Conservation (phyloP, 2,329 filamentous ascomycete species). For the Moelleriella libera region DNA sequence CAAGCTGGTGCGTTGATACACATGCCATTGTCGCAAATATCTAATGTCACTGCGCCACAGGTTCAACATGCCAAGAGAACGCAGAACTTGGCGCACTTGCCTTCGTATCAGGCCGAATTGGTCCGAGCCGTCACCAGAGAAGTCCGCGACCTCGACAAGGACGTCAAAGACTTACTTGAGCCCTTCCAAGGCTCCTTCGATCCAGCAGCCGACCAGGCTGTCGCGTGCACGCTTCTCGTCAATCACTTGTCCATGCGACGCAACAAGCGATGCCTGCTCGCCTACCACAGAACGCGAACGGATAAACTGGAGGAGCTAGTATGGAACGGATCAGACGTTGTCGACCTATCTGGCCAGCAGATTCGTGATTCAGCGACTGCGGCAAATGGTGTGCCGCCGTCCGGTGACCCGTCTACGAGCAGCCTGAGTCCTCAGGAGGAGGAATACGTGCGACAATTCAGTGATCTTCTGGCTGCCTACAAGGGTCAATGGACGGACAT, state of each 20-base stretch:
- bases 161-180: slow-evolving; percentile 64
- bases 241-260: slow-evolving; percentile 90
- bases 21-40: neutral
- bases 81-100: slow-evolving; percentile 71
- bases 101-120: slow-evolving; percentile 83
- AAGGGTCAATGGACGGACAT: slow-evolving; percentile 99
- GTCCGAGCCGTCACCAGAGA: slow-evolving; percentile 80
- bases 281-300: slow-evolving; percentile 81
- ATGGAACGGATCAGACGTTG: slow-evolving; percentile 77
- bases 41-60: slow-evolving; percentile 27
- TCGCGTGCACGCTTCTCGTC: slow-evolving; percentile 78
- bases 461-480: slow-evolving; percentile 84
- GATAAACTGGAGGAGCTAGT: slow-evolving; percentile 89
- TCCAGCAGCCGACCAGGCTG: slow-evolving; percentile 66
- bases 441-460: slow-evolving; percentile 86
- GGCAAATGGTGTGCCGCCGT: slow-evolving; percentile 16
- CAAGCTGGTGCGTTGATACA: slow-evolving; percentile 52
- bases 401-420: slow-evolving; percentile 44
- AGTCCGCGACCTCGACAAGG: slow-evolving; percentile 83
- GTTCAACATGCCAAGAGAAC: slow-evolving; percentile 94
- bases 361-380: slow-evolving; percentile 22
- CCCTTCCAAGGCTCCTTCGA: slow-evolving; percentile 79
- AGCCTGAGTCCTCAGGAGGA: slow-evolving; percentile 91
- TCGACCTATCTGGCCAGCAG: slow-evolving; percentile 52
- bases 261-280: slow-evolving; percentile 89